Evolutionary conservation across 768 basidiomycete genomes (phyloP), one percentile per base, ranked within the genome.

Genomic region (Brasilioporus rufonigricans): DNA sequence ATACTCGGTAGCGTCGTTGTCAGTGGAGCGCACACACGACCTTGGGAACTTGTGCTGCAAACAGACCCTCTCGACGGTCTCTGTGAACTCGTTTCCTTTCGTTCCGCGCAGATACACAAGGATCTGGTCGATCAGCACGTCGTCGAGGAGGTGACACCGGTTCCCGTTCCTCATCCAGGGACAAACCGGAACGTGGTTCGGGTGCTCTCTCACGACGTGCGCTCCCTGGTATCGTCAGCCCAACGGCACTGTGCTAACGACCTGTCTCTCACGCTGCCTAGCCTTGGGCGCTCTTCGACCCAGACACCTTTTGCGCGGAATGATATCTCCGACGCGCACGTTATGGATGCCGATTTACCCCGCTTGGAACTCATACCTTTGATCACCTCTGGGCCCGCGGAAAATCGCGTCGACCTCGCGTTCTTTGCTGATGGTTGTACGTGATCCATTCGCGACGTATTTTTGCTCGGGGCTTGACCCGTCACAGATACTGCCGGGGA

Each of bases 371-470:
- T 89, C 9, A 59, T 76, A 11, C 83, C 84, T 40, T 74, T 91
- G 24, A 73, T 81, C 26, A 71, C 78, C 6, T 86, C 87, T 31
- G 89, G 89, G 0, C 74, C 80, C 9, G 77, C 82, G 12, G 65
- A 66, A 35, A 91, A 91, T 64, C 80, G 89, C 18, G 80, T 89
- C 24, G 83, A 89, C 71, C 71, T 91, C 10, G 81, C 88, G 12
- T 91, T 91, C 71, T 89, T 91, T 67, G 78, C 82, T 0, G 88
- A 91, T 58, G 89, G 89, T 32, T 91, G 89, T 89, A 67, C 56
- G 87, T 76, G 26, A 29, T 26, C 31, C 18, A 1, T 44, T 35
- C 12, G 26, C 27, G 6, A 35, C 18, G 12, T 39, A 26, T 19
- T 38, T 31, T 40, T 6, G 32, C n/a, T 18, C 29, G 44, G 13